Base-by-base conservation (phyloP, 1,139 yeast genomes). In the Yamadazyma kanchanaburiensis region DNA sequence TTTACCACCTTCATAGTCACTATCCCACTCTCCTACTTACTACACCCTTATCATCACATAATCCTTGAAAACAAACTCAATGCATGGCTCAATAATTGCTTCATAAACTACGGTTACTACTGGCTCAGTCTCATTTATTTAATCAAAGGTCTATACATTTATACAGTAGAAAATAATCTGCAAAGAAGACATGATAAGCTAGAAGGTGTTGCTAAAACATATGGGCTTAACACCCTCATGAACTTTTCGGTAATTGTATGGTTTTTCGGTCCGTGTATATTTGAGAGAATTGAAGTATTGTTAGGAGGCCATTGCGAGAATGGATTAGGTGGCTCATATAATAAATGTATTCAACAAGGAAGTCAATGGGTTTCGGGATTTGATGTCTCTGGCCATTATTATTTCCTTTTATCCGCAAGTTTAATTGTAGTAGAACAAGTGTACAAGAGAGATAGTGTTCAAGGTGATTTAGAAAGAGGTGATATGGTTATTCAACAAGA, bases 381-480 rank as follows among this genome's bases (percentile, higher is more conserved):
- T 39, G 86, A 80, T 47, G 52, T 72, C 1, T 77, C 85, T 16
- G 86, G 88, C 0, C 88, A 80, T 48, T 71, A 69, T 36, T 73
- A 74, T 42, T 64, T 78, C 27, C 42, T 78, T 3, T 52, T 68
- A 2, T 69, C 76, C n/a, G 55, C 72, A 25, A 66, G 77, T 33
- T 43, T 73, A 35, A 51, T 74, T 6, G 35, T 71, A 8, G 3
- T 54, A 71, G 60, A 46, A 57, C 21, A 18, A 13, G 6, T 15
- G 20, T 10, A 10, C n/a, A n/a, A n/a, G n/a, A n/a, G n/a, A n/a
- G n/a, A n/a, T n/a, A n/a, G n/a, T n/a, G n/a, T n/a, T n/a, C n/a
- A n/a, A n/a, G n/a, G n/a, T n/a, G n/a, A n/a, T n/a, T n/a, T n/a
- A n/a, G n/a, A n/a, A n/a, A n/a, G n/a, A n/a, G n/a, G n/a, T n/a